Evolutionary conservation across 331 rosid species (phyloP).

Genomic region (Dryas integrifolia): DNA sequence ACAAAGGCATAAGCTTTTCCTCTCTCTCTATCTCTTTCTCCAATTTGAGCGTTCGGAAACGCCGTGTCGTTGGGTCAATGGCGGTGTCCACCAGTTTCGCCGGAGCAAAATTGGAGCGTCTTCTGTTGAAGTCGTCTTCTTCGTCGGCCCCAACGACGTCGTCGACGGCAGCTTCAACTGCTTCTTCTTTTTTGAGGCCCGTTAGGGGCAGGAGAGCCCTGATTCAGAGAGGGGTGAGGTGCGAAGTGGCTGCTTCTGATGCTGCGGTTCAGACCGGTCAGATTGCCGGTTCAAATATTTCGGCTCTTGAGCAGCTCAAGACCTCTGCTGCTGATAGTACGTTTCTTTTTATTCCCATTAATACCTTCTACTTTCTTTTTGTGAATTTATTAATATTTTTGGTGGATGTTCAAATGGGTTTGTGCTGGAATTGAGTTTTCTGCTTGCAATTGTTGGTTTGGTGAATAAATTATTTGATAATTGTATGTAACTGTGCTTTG

Average conservation of each 20-base stretch:
- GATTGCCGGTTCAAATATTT: conserved; percentile 32
- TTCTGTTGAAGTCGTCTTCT: conserved; percentile 48
- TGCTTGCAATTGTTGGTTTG: conserved; percentile 3
- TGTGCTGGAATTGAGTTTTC: not conserved
- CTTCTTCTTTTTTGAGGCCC: conserved; percentile 32
- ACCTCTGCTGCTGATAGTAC: conserved; percentile 81
- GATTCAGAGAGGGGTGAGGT: conserved; percentile 60
- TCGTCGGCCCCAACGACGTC: conserved; percentile 31
- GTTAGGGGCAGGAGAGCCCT: conserved; percentile 27
- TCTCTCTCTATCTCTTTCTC: not conserved
- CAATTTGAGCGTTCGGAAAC: conserved; percentile 22
- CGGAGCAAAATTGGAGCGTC: conserved; percentile 63
- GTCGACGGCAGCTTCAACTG: conserved; percentile 29
- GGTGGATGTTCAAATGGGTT: not conserved
- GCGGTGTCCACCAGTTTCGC: conserved; percentile 72
- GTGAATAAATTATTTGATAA: not conserved
- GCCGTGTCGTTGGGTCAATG: conserved; percentile 42
- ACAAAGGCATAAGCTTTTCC: not conserved
- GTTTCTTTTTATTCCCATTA: conserved; percentile 6
- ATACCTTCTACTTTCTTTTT: not conserved
- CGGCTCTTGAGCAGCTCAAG: conserved; percentile 88
- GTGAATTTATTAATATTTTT: not conserved
- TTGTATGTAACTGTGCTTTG: not conserved
- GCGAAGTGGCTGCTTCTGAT: conserved; percentile 54
- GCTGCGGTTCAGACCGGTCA: conserved; percentile 31